These are phyloP conservation scores for Prinsepia uniflora DNA, from an alignment of 306 rosid species.

Conservation along the genomic window DNA sequence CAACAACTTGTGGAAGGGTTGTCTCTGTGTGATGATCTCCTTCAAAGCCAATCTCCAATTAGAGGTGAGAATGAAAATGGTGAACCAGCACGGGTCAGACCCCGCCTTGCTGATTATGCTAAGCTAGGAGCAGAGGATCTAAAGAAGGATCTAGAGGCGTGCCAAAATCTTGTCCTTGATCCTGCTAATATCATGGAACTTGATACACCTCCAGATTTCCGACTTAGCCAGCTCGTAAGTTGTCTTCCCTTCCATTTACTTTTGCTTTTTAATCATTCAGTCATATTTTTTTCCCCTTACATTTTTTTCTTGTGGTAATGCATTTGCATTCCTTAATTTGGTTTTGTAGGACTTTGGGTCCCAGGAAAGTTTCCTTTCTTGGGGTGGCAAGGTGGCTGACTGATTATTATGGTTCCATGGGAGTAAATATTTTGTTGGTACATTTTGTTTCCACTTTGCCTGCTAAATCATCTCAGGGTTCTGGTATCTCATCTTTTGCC, in stretches of 20 bases:
- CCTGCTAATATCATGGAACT: slow-evolving; percentile 46
- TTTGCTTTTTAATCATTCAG: not conserved
- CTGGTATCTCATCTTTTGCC: slow-evolving; percentile 15
- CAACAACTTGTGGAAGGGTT: slow-evolving; percentile 81
- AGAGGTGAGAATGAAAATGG: slow-evolving; percentile 34
- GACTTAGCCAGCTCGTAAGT: slow-evolving; percentile 80
- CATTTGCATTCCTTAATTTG: slow-evolving; percentile 13
- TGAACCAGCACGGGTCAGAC: slow-evolving; percentile 34
- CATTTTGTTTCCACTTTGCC: slow-evolving; percentile 24
- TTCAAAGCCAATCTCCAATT: slow-evolving; percentile 75
- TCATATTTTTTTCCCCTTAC: not conserved
- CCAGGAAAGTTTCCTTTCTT: slow-evolving; percentile 60
- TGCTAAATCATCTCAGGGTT: not conserved
- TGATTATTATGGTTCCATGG: slow-evolving; percentile 17
- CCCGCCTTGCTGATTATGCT: slow-evolving; percentile 58
- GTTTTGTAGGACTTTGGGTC: slow-evolving; percentile 59
- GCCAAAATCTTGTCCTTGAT: slow-evolving; percentile 58
- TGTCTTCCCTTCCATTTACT: slow-evolving; percentile 4
- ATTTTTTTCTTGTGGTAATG: slow-evolving; percentile 1
- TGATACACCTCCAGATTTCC: slow-evolving; percentile 63
- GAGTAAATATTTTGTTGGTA: slow-evolving; percentile 24
- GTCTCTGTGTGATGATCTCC: slow-evolving; percentile 61
- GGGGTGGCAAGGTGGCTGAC: slow-evolving; percentile 48
- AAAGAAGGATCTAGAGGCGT: slow-evolving; percentile 76
- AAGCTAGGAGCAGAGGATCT: slow-evolving; percentile 62